Base-by-base conservation (phyloP, 345 rosid species). In the Sonneratia caseolaris region DNA sequence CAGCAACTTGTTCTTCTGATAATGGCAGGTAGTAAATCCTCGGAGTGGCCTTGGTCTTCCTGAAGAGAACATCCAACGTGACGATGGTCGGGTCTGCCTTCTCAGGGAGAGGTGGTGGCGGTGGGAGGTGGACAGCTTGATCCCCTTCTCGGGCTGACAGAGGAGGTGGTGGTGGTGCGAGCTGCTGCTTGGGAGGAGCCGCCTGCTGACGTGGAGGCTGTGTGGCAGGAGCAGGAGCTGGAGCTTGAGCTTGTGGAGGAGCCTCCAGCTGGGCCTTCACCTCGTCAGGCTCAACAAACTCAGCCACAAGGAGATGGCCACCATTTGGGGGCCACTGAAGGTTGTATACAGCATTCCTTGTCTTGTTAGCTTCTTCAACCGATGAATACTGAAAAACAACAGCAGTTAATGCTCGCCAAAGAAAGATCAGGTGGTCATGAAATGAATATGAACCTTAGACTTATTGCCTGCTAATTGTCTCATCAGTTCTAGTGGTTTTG, bases 321-420 rank as follows among this genome's bases (percentile, higher is more conserved):
- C 97, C 98, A 38, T 96, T 91, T n/a, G 92, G 80, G 1, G 98
- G 99, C 99, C 99, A 96, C 42, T 95, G 93, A 15, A 92, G 83
- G 76, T 89, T 89, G 75, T 91, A 93, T 75, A 95, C 86, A 27
- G 97, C 96, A 82, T 92, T 89, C 22, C 99, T 82, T 1, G 99
- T 92, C 74, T 85, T 89, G 2, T 78, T 67, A 64, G 99, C 98
- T 82, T 96, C 95, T 75, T 96, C 97, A 69, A 86, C 86, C 0
- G 97, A 87, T 22, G 91, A 81, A 76, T 91, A 96, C 99, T 96
- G 93, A 89, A 62, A 62, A 24, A 61, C 66, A 62, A 10, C 66
- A 22, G 13, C 14, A 62, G 66, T 62, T 62, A 62, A 10, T 62
- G 18, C 66, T 62, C 18, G 3, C 38, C 19, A 32, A 62, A 35